phyloP scores from a whole-genome alignment of 148 eudicot genomes.

The Dysphania ambrosioides region DNA sequence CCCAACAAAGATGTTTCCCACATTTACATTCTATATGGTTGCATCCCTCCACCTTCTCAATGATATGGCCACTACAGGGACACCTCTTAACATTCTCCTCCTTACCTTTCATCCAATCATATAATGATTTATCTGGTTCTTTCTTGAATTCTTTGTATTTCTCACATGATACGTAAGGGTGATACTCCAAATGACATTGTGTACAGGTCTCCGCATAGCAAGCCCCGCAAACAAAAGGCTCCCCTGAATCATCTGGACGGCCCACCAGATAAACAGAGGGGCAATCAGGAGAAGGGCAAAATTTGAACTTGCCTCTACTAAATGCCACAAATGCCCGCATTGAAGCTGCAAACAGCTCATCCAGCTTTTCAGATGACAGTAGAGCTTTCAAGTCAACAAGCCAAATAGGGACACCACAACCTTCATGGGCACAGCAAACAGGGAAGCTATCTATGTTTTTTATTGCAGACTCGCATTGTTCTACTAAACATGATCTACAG shows the following conservation, averaged over 20 bases:
- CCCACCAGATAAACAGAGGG: constrained; percentile 69
- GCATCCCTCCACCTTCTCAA: constrained; percentile 91
- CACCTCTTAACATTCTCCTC: constrained; percentile 80
- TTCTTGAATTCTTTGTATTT: constrained; percentile 64
- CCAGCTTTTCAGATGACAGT: constrained; percentile 53
- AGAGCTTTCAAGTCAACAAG: constrained; percentile 55
- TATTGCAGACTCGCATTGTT: constrained; percentile 85
- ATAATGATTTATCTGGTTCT: constrained; percentile 76
- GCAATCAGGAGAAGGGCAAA: constrained; percentile 97
- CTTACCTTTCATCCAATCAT: constrained; percentile 73
- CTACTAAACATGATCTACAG: constrained; percentile 72
- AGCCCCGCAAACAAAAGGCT: constrained; percentile 73
- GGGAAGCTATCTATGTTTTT: constrained; percentile 73
- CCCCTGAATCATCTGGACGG: constrained; percentile 26
- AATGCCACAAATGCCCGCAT: constrained; percentile 62
- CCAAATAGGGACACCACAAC: constrained; percentile 56
- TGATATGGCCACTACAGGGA: constrained; percentile 64
- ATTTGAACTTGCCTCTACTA: constrained; percentile 57
- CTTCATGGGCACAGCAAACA: constrained; percentile 46
- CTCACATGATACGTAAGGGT: constrained; percentile 73
- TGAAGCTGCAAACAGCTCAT: constrained; percentile 82
- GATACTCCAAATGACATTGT: constrained; percentile 75
- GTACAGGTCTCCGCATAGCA: constrained; percentile 81
- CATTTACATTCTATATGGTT: constrained; percentile 86
- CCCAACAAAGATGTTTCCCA: constrained; percentile 89